Conservation (phyloP, 768 basidiomycete species). For the Cytidiella melzeri region DNA sequence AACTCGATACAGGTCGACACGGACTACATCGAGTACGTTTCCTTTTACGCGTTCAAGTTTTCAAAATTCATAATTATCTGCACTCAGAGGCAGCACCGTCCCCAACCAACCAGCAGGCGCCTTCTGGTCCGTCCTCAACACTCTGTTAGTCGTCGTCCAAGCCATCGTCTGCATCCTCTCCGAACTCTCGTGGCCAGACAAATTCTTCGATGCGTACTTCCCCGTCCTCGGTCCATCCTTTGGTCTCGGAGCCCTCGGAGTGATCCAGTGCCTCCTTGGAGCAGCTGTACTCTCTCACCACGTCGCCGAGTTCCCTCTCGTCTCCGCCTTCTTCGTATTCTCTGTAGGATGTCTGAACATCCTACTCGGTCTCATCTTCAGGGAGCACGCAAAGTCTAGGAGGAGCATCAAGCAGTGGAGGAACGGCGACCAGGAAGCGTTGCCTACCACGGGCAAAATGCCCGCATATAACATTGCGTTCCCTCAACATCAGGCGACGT, state of each 20-base stretch:
- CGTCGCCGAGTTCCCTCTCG: constrained; percentile 84
- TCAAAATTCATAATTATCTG: constrained; percentile 4
- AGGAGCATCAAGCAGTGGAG: constrained; percentile 67
- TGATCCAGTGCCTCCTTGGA: constrained; percentile 81
- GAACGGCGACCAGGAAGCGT: constrained; percentile 45
- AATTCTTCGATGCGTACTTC: constrained; percentile 78
- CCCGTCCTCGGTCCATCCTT: constrained; percentile 82
- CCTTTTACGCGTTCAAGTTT: background rate
- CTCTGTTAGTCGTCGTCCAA: constrained; percentile 83
- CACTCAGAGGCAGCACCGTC: constrained; percentile 64
- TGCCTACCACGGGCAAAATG: constrained; percentile 35
- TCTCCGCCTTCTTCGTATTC: constrained; percentile 89
- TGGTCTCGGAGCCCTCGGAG: constrained; percentile 80
- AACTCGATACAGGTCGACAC: constrained; percentile 23
- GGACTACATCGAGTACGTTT: constrained; percentile 70
- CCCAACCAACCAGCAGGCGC: constrained; percentile 87
- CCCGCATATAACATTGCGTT: background rate
- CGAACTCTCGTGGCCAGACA: constrained; percentile 72
- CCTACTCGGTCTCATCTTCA: constrained; percentile 74
- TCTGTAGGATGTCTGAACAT: constrained; percentile 86
- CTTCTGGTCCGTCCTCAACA: constrained; percentile 88
- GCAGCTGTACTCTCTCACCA: constrained; percentile 47
- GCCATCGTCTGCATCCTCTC: constrained; percentile 73
- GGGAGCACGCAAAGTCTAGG: constrained; percentile 54
- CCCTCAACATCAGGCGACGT: background rate